Evolutionary conservation across 768 basidiomycete genomes (phyloP).

Genomic region (Leccinellum albellum): DNA sequence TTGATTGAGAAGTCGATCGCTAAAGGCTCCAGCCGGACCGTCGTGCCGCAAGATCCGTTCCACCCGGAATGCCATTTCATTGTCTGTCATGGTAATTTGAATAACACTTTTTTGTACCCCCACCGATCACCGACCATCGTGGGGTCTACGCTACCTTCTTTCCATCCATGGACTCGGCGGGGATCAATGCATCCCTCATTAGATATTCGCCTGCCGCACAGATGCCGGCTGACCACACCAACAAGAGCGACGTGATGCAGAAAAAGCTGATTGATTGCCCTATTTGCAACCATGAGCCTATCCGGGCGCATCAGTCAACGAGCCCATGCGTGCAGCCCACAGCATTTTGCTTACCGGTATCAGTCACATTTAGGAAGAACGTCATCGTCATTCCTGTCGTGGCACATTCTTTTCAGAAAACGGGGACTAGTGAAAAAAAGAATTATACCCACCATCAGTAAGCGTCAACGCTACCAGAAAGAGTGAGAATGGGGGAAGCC

Average conservation of each 20-base stretch:
- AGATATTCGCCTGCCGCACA: conserved; percentile 70
- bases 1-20: background rate
- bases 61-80: background rate
- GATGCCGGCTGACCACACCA: conserved; percentile 77
- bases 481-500: conserved; percentile 75
- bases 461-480: conserved; percentile 74
- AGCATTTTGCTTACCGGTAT: conserved; percentile 52
- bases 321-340: background rate
- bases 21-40: background rate
- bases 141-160: conserved; percentile 22
- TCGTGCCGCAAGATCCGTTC: background rate
- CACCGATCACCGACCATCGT: conserved; percentile 21
- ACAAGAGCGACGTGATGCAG: conserved; percentile 73
- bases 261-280: conserved; percentile 88
- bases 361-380: conserved; percentile 81
- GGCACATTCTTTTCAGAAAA: background rate
- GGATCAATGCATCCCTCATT: conserved; percentile 41
- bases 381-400: conserved; percentile 70
- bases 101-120: background rate
- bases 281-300: conserved; percentile 86
- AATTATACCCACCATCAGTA: conserved; percentile 8
- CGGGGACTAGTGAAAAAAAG: background rate
- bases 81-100: background rate
- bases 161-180: conserved; percentile 12
- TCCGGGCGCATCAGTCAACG: conserved; percentile 3